A percentile compares a stretch with the other conserved stretches of the same genome.
Evolutionary conservation across 805 yeast species (phyloP).

Genomic region (Candida namnaoensis): DNA sequence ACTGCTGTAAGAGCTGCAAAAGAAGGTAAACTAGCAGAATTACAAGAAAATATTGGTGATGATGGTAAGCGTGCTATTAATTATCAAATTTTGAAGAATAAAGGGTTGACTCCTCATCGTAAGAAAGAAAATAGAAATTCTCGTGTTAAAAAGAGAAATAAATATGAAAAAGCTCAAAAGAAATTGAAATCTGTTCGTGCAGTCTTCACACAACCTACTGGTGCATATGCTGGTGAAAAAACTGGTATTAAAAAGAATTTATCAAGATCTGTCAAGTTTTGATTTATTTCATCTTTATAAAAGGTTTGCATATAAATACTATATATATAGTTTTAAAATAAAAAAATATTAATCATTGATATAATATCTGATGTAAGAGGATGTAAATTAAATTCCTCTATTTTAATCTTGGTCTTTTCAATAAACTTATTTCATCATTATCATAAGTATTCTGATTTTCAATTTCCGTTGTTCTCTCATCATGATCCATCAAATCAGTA

Average conservation of each 20-base stretch:
- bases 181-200: constrained; percentile 84
- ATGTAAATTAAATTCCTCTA: too few species aligned
- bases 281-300: constrained; percentile 5
- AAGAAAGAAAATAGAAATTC: constrained; percentile 92
- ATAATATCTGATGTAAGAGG: too few species aligned
- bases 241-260: constrained; percentile 96
- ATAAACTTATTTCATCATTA: too few species aligned
- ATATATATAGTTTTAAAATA: too few species aligned
- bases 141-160: constrained; percentile 96
- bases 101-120: constrained; percentile 89
- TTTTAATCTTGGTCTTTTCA: too few species aligned
- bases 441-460: too few species aligned
- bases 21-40: constrained; percentile 74
- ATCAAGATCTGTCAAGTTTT: constrained; percentile 76
- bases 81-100: constrained; percentile 91
- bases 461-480: too few species aligned
- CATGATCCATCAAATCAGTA: too few species aligned
- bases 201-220: constrained; percentile 68
- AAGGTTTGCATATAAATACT: too few species aligned
- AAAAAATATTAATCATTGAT: too few species aligned
- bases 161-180: constrained; percentile 92
- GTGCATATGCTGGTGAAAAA: constrained; percentile 87
- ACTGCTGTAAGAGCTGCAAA: constrained; percentile 71
- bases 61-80: constrained; percentile 92
- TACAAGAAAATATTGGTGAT: constrained; percentile 52